These are phyloP conservation scores for Candida odintsovae DNA, from an alignment of 805 yeast species.

Conservation along the genomic window DNA sequence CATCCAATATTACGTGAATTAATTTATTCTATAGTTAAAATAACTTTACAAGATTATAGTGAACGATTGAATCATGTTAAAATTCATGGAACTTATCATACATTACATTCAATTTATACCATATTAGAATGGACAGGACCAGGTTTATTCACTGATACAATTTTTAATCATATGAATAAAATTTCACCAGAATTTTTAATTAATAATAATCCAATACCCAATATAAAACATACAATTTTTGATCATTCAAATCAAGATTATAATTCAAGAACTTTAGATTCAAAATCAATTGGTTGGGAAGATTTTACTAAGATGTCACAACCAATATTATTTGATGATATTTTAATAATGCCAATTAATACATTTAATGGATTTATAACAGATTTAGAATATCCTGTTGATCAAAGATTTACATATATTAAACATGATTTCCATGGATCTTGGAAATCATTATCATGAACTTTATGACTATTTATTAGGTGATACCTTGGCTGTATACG, in stretches of 20 bases:
- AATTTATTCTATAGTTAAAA: constrained; percentile 47
- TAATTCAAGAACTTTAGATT: neutral
- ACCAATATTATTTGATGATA: constrained; percentile 18
- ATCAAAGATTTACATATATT: constrained; percentile 9
- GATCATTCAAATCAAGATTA: constrained; percentile 1
- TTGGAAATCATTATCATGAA: constrained; percentile 11
- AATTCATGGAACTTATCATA: constrained; percentile 28
- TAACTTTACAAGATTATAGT: constrained; percentile 38
- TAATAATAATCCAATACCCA: constrained; percentile 25
- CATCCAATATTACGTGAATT: constrained; percentile 56
- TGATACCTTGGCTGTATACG: no score
- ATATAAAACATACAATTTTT: constrained; percentile 23
- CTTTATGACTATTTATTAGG: neutral
- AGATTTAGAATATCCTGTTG: constrained; percentile 7
- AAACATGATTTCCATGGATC: constrained; percentile 18
- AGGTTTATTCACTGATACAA: constrained; percentile 44
- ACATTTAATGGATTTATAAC: constrained; percentile 17
- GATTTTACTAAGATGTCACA: constrained; percentile 13
- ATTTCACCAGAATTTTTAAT: neutral
- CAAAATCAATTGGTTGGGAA: constrained; percentile 14
- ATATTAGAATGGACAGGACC: constrained; percentile 52
- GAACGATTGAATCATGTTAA: constrained; percentile 22
- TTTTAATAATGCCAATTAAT: constrained; percentile 14
- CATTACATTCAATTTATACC: constrained; percentile 56
- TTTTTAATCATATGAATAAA: constrained; percentile 41